These are phyloP conservation scores for Breynia disticha DNA, from an alignment of 441 rosid genomes.

Conservation along the genomic window DNA sequence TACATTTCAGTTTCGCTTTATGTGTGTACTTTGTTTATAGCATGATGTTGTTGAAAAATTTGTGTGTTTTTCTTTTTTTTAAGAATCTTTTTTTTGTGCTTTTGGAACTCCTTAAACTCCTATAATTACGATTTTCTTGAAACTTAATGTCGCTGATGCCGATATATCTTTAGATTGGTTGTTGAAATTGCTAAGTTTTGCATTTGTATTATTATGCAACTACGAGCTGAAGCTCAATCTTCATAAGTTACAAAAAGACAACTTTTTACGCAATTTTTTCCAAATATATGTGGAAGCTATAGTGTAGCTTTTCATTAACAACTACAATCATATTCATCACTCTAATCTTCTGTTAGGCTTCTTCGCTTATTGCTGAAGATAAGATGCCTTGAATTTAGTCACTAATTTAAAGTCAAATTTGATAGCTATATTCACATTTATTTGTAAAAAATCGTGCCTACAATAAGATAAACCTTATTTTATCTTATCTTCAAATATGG, in stretches of 20 bases:
- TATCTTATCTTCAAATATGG: no score
- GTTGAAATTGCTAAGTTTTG: background rate
- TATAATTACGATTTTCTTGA: background rate
- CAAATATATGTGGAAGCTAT: conserved; percentile 18
- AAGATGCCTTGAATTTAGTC: no score
- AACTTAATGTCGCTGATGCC: background rate
- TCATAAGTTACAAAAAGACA: conserved; percentile 30
- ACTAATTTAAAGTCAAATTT: no score
- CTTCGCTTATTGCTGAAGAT: no score
- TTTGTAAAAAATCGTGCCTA: no score
- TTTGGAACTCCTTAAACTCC: background rate
- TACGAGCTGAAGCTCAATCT: conserved; percentile 40
- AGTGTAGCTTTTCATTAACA: no score
- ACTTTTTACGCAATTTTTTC: conserved; percentile 24
- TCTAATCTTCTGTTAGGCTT: no score
- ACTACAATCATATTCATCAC: no score
- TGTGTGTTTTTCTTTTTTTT: background rate
- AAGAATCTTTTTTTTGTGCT: no score
- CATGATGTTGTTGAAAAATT: background rate
- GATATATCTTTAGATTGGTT: no score
- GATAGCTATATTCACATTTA: no score
- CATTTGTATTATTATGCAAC: conserved; percentile 19
- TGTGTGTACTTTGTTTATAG: background rate
- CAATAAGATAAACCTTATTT: no score
- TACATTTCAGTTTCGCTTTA: background rate